These are phyloP conservation scores for Rhytidhysteron rufulum DNA, from an alignment of 2,329 filamentous ascomycete species.

Conservation along the genomic window DNA sequence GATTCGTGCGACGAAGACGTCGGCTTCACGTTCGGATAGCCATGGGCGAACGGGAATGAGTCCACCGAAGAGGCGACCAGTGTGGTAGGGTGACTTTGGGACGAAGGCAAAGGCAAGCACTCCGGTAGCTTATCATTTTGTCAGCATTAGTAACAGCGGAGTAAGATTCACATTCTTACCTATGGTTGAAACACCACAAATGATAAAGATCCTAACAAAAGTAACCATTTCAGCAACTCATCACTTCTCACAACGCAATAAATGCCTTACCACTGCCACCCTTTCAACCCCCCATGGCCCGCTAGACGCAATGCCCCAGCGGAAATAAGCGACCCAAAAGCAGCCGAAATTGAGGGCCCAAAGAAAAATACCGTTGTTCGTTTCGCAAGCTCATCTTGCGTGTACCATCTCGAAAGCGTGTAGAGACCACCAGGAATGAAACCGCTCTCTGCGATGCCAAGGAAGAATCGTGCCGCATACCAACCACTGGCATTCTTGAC, in stretches of 20 bases:
- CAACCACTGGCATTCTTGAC: constrained; percentile 2
- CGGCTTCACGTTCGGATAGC: constrained; percentile 4
- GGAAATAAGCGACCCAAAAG: too few relatives aligned
- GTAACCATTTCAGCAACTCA: too few relatives aligned
- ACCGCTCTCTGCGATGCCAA: constrained; percentile 8
- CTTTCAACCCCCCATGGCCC: too few relatives aligned
- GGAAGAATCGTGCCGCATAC: constrained; percentile 6
- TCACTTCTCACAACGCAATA: too few relatives aligned
- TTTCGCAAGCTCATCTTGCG: constrained; percentile 3
- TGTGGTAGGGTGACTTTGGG: constrained; percentile 4
- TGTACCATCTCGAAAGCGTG: constrained; percentile 5
- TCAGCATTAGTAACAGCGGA: too few relatives aligned
- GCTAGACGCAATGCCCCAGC: too few relatives aligned
- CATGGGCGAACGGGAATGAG: not conserved
- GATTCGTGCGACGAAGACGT: constrained; percentile 5
- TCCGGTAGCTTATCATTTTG: too few relatives aligned
- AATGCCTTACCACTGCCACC: too few relatives aligned
- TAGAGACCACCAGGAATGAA: constrained; percentile 6
- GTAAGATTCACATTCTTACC: too few relatives aligned
- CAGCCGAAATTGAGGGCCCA: not conserved
- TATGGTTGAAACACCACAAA: too few relatives aligned
- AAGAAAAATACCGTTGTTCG: constrained; percentile 1
- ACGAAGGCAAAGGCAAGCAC: constrained; percentile 3
- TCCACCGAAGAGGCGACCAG: constrained; percentile 3
- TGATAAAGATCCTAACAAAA: too few relatives aligned